Conservation (phyloP, 108 stramenopile genomes). For the Cyclotella baltica region DNA sequence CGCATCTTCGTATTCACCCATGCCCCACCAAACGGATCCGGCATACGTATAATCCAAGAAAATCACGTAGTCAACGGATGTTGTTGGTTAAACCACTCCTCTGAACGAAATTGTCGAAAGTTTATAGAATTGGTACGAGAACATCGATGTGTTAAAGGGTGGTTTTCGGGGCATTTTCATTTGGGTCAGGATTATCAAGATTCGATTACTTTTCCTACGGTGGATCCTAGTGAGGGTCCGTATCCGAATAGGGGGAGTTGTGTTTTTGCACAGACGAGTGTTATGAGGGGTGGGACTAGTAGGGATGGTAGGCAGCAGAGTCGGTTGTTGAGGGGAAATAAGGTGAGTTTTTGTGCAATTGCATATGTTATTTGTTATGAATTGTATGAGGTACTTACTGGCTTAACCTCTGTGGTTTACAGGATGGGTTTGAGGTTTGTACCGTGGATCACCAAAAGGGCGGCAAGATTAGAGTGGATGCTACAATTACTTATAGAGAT, state of each 20-base stretch:
- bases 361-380: too few species aligned
- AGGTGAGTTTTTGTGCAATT: too few species aligned
- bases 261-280: slow-evolving; percentile 83
- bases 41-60: slow-evolving; percentile 90
- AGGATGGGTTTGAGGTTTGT: slow-evolving; percentile 85
- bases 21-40: slow-evolving; percentile 92
- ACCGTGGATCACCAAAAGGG: slow-evolving; percentile 88
- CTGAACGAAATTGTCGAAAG: slow-evolving; percentile 56
- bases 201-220: slow-evolving; percentile 64
- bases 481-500: slow-evolving; percentile 72
- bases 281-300: slow-evolving; percentile 81
- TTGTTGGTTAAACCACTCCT: slow-evolving; percentile 84
- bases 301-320: slow-evolving; percentile 89
- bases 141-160: slow-evolving; percentile 87
- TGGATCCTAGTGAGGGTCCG: slow-evolving; percentile 64
- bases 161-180: slow-evolving; percentile 97
- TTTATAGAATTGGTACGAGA: slow-evolving; percentile 86
- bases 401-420: too few species aligned
- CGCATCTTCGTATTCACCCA: slow-evolving; percentile 94
- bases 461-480: slow-evolving; percentile 79
- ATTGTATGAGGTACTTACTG: too few species aligned
- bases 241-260: slow-evolving; percentile 76
- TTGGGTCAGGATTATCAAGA: slow-evolving; percentile 79
- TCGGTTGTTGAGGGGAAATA: slow-evolving; percentile 82
- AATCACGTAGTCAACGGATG: slow-evolving; percentile 90